Evolutionary conservation across 2,329 filamentous ascomycete genomes (phyloP), one percentile per base, ranked within the genome.

Genomic region (Beauveria bassiana): DNA sequence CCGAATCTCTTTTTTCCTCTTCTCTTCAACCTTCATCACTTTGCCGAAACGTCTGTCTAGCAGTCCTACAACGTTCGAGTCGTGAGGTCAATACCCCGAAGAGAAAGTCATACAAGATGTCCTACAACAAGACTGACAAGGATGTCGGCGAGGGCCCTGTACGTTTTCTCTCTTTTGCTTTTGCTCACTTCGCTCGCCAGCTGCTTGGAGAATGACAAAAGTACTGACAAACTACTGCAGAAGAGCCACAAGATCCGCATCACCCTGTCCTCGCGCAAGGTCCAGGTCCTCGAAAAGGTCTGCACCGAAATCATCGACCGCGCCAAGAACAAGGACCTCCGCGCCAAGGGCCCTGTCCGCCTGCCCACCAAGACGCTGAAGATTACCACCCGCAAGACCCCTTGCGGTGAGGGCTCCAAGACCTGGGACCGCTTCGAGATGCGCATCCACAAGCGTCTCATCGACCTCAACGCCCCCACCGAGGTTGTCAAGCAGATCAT

Each of bases 371-470:
- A 97, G 89, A 91, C 86, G 78, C 86, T 98, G 74, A 91, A 95
- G 86, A 87, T 96, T 85, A 91, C 90, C 78, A 96, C 95, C 85
- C 90, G 95, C 76, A 99, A 99, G 90, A 98, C 95, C 69, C 95
- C 95, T 78, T 95, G 90, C 82, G 95, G 95, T 90, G 95, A 99
- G 87, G 95, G 95, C 83, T 96, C 90, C 81, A 99, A 99, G 91
- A 99, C 95, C 76, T 99, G 95, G 95, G 95, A 98, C 79, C 88
- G 85, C 79, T 99, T 85, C 81, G 93, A 99, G 89, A 96, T 99
- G 92, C 89, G 93, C 83, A 96, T 97, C 78, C 92, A 97, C 87
- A 97, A 97, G 89, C 90, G 93, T 72, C 85, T 97, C 75, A 97
- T 97, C 76, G 93, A 96, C 80, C 84, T 99, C 70, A 93, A 96